Evolutionary conservation across 2,329 filamentous ascomycete species (phyloP).

Genomic region (Ophiostoma populinum): DNA sequence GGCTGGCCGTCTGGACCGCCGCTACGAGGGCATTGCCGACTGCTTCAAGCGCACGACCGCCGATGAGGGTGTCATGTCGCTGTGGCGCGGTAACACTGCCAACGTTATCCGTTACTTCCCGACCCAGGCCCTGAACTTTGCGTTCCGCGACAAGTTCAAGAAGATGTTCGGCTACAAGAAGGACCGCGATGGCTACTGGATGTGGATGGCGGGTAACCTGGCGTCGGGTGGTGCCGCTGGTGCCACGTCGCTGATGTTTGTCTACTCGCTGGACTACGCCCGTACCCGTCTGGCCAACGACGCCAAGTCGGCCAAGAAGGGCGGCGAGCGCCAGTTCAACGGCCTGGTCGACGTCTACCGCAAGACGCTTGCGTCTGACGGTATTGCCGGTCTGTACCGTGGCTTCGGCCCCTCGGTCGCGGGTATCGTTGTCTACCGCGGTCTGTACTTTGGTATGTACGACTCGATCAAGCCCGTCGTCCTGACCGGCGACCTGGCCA

Average conservation of each 20-base stretch:
- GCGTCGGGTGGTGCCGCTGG: slow-evolving; percentile 99
- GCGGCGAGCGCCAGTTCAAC: slow-evolving; percentile 99
- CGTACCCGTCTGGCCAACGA: slow-evolving; percentile 99
- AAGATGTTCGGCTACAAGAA: slow-evolving; percentile 99
- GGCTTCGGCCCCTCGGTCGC: slow-evolving; percentile 99
- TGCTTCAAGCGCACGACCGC: slow-evolving; percentile 88
- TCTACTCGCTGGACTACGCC: slow-evolving; percentile 99
- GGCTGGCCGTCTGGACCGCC: slow-evolving; percentile 92
- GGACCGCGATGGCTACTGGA: slow-evolving; percentile 92
- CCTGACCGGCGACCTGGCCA: slow-evolving; percentile 77
- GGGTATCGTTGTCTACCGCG: slow-evolving; percentile 99
- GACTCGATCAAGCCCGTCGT: slow-evolving; percentile 99
- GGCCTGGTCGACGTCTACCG: slow-evolving; percentile 98
- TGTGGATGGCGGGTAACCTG: slow-evolving; percentile 99
- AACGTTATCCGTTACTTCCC: slow-evolving; percentile 99
- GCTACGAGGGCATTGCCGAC: slow-evolving; percentile 84
- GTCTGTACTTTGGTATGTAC: slow-evolving; percentile 99
- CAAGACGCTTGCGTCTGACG: slow-evolving; percentile 97
- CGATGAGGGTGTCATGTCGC: slow-evolving; percentile 81
- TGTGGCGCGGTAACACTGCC: slow-evolving; percentile 99
- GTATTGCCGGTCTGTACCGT: slow-evolving; percentile 99
- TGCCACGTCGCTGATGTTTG: slow-evolving; percentile 99
- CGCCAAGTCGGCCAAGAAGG: slow-evolving; percentile 93
- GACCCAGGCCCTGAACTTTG: slow-evolving; percentile 99
- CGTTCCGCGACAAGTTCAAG: slow-evolving; percentile 99